Evolutionary conservation across 2,329 filamentous ascomycete genomes (phyloP), one percentile per base, ranked within the genome.

Genomic region (Mycocentrospora acerina): DNA sequence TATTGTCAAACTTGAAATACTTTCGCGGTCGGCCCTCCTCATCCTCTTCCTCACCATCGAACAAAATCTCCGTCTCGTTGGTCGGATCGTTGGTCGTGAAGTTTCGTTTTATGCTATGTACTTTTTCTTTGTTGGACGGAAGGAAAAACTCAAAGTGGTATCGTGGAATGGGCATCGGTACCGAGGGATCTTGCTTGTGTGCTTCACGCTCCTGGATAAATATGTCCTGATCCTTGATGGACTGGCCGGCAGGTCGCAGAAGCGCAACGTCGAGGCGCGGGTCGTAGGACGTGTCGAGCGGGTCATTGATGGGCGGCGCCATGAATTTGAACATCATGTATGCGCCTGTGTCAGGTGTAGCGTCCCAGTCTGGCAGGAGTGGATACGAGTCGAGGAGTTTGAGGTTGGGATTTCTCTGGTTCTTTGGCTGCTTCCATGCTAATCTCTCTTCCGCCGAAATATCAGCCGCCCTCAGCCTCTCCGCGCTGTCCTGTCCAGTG

Each of bases 401-500:
- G 32, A 83, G 62, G 40, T 74, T 72, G 8, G 75, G 70, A 37
- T 82, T 81, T 24, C 72, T 71, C 7, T 81, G 81, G 57, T 85
- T 78, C 43, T 75, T 73, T 9, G 81, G 81, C 29, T 72, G 71
- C 29, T 73, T 74, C 81, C 81, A 85, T 3, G 80, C 80, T 40
- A 77, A 72, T 13, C 69, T 65, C 48, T 84, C 81, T 27, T 75
- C 72, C 18, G 76, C 71, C 2, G 75, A 75, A 15, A 75, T 64
- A 15, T 74, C 69, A 29, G 79, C 74, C 24, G 77, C 78, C 30
- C 76, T 73, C 22, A 82, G 67, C 15, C 71, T 74, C 25, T 71
- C 72, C 2, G 68, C 62, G 14, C 71, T 75, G 81, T 88, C 78
- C 76, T 84, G 70, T 69, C 81, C 74, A 75, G 80, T 74, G 83